These are phyloP conservation scores for Tuber brumale DNA, from an alignment of 495 filamentous ascomycete species.

Conservation along the genomic window DNA sequence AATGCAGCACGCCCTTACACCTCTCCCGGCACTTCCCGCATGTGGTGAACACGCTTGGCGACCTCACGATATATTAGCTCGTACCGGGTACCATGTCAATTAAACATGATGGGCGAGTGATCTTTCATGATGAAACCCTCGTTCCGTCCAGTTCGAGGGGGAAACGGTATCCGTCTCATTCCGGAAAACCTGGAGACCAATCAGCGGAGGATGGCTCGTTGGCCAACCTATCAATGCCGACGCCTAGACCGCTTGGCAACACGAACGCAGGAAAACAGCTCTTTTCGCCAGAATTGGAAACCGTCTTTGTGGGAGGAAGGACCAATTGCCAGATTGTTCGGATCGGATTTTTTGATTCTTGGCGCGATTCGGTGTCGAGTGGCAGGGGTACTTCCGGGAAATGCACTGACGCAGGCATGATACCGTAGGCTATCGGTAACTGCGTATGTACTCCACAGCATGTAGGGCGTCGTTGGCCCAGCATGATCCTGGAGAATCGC, in stretches of 20 bases:
- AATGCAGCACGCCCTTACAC: not conserved
- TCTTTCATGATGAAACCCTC: not conserved
- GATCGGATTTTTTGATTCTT: not conserved
- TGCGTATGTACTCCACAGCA: not conserved
- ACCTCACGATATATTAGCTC: not conserved
- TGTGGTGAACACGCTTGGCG: not conserved
- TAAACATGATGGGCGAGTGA: not conserved
- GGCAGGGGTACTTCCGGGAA: not conserved
- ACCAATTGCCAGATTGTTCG: not conserved
- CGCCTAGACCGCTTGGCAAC: not conserved
- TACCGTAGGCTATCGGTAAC: not conserved
- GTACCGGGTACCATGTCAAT: not conserved
- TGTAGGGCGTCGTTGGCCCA: not conserved
- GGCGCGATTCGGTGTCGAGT: not conserved
- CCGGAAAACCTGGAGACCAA: not conserved
- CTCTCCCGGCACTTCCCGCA: not conserved
- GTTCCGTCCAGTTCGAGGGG: not conserved
- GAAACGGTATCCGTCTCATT: not conserved
- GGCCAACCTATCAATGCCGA: not conserved
- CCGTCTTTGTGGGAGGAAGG: not conserved
- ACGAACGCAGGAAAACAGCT: not conserved
- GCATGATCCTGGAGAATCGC: not conserved
- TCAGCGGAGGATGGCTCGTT: not conserved
- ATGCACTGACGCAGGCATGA: not conserved
- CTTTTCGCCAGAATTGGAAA: slow-evolving; percentile 1